Evolutionary conservation across 2,329 filamentous ascomycete species (phyloP), one percentile per base, ranked within the genome.

Genomic region (Aspergillus brunneoviolaceus): DNA sequence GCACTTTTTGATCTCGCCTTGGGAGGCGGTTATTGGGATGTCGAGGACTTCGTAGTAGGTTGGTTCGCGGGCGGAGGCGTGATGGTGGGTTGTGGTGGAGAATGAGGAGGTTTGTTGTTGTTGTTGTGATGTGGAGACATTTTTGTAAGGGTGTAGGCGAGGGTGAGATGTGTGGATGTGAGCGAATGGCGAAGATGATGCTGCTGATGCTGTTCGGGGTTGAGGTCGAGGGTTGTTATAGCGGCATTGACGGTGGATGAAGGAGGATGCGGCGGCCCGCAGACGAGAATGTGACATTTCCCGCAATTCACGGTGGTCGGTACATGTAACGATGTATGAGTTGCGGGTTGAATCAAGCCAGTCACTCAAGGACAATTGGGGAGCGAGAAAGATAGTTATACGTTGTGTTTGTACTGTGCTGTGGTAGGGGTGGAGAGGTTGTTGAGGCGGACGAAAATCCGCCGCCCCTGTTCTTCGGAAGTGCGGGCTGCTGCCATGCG

Each of bases 31-130:
- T 48, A 83, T 81, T 0, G 85, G 78, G n/a, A 99, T 76, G 48
- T 88, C 85, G 55, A 99, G 84, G 47, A 88, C 87, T 69, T 94
- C 89, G 77, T 99, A 99, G 79, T 96, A 89, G 63, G 87, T 92
- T 67, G 76, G 70, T 42, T 80, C 67, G 67, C 72, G 70, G 59
- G 73, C 51, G 57, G 65, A 60, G 25, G 53, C 51, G 25, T 52
- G 55, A 50, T 55, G 57, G 39, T 55, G 70, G 55, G 63, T 60
- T 12, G 79, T 80, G 60, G 76, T 77, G 73, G 84, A 82, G 67
- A 86, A 84, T 51, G 29, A 23, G 10, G 53, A 19, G 14, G 42
- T 61, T n/a, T 12, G 59, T 33, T 56, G 49, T 31, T 27, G 11
- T 4, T 12, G 59, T 33, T 56, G 49, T 31, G 31, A 14, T 1